Evolutionary conservation across 2,329 filamentous ascomycete genomes (phyloP).

Genomic region (Stachybotrys chartarum): DNA sequence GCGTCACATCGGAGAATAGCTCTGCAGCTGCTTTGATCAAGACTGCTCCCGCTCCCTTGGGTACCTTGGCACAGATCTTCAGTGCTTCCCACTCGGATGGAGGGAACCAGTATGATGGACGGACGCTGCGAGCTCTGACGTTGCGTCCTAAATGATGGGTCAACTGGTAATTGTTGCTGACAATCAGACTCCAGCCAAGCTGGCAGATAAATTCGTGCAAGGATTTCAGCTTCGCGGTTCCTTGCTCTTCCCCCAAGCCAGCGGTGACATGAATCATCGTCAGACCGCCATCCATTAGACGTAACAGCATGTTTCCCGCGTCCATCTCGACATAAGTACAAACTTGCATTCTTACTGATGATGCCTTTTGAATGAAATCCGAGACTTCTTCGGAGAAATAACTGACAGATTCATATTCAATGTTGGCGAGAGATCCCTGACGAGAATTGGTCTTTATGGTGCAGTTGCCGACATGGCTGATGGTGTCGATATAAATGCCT

Average conservation of each 20-base stretch:
- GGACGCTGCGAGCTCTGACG: background rate
- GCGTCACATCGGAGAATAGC: background rate
- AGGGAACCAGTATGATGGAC: background rate
- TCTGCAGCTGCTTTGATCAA: background rate
- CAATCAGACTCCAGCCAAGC: background rate
- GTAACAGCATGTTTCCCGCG: constrained; percentile 3
- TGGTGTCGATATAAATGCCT: constrained; percentile 13
- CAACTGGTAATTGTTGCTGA: background rate
- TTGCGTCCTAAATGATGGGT: background rate
- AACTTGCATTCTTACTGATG: background rate
- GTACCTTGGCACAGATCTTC: background rate
- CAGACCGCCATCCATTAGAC: constrained; percentile 13
- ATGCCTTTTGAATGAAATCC: background rate
- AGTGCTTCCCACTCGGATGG: background rate
- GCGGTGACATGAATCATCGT: constrained; percentile 4
- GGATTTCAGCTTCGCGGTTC: constrained; percentile 3
- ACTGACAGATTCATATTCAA: constrained; percentile 14
- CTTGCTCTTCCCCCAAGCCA: background rate
- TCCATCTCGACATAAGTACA: background rate
- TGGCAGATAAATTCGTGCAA: background rate
- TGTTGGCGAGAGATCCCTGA: background rate
- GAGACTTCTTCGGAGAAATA: constrained; percentile 17
- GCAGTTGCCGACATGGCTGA: constrained; percentile 11
- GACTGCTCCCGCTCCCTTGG: background rate
- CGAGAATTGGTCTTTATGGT: constrained; percentile 3